Evolutionary conservation across 176 grass and related monocot species (phyloP).

Genomic region (Aechmea fasciata): DNA sequence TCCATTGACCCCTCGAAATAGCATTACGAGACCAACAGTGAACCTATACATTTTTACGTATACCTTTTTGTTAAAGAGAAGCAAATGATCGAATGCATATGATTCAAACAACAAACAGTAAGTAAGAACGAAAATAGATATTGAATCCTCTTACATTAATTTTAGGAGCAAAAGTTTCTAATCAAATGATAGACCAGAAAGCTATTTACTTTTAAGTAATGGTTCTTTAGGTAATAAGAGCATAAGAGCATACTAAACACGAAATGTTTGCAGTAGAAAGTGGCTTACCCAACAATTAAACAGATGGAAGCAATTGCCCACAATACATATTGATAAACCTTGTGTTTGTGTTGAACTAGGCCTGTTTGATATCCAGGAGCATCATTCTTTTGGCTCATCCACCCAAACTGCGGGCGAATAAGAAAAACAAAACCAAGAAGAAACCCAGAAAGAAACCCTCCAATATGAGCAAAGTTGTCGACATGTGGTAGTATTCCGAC

Average conservation of each 20-base stretch:
- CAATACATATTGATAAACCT: constrained; percentile 62
- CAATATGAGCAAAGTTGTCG: constrained; percentile 95
- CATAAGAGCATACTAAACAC: not conserved
- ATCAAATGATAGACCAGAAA: not conserved
- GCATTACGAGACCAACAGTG: constrained; percentile 36
- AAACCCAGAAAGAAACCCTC: constrained; percentile 81
- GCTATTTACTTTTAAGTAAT: not conserved
- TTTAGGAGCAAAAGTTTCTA: not conserved
- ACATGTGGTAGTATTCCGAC: constrained; percentile 67
- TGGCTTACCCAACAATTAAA: constrained; percentile 45
- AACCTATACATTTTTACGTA: constrained; percentile 38
- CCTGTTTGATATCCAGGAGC: constrained; percentile 16
- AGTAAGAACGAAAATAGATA: not conserved
- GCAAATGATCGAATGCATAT: not conserved
- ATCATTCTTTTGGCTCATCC: constrained; percentile 31
- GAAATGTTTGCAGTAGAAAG: not conserved
- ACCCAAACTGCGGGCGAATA: constrained; percentile 65
- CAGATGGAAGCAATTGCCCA: constrained; percentile 41
- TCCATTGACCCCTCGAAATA: constrained; percentile 66
- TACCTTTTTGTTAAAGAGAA: not conserved
- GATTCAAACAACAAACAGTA: not conserved
- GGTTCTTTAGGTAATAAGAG: not conserved
- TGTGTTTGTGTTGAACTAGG: constrained; percentile 45
- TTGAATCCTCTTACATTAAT: not conserved
- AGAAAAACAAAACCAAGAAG: constrained; percentile 80